Base-by-base conservation (phyloP, 768 basidiomycete species). In the Hysterangium stoloniferum region DNA sequence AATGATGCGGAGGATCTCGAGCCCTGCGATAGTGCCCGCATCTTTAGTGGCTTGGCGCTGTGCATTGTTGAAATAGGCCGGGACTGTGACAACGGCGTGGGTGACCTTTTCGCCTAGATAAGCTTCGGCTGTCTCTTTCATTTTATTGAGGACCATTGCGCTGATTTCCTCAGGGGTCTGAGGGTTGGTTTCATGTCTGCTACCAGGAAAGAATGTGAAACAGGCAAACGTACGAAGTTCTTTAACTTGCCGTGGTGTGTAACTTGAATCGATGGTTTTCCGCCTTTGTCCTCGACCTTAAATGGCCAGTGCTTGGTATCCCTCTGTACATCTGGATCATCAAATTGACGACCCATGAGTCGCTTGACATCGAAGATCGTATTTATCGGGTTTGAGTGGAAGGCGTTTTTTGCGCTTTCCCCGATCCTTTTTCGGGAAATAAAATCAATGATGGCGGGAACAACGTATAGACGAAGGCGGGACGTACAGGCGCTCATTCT, bases 1-100 rank as follows among this genome's bases (percentile, higher is more conserved):
- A 71, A 75, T 76, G 71, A 76, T 76, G 57, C 74, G 73, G 64
- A 75, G 71, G 57, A 76, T 72, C 58, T 73, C 72, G 58, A 76
- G 71, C 55, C 74, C 74, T 51, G 74, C 71, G 60, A 76, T 76
- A 58, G 66, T 62, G 59, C 74, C 74, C 57, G 74, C 74, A 57
- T 76, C 74, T 66, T 75, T 75, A 64, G 74, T 76, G 48, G 73
- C 73, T 53, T 75, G 68, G 65, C 94, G 90, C 71, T 97, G 95
- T 62, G 94, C 93, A 72, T 96, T 94, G 67, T 98, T 97, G 82
- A 95, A 96, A 78, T 94, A 73, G 45, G 71, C 70, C 47, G 71
- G 71, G 54, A 72, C 71, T 56, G 72, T 73, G 59, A 73, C 69
- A 55, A 68, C 66, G 48, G 73, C 73, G 64, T 73, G 66, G 38